Conservation (phyloP, 495 filamentous ascomycete genomes). For the Aspergillus panamensis region DNA sequence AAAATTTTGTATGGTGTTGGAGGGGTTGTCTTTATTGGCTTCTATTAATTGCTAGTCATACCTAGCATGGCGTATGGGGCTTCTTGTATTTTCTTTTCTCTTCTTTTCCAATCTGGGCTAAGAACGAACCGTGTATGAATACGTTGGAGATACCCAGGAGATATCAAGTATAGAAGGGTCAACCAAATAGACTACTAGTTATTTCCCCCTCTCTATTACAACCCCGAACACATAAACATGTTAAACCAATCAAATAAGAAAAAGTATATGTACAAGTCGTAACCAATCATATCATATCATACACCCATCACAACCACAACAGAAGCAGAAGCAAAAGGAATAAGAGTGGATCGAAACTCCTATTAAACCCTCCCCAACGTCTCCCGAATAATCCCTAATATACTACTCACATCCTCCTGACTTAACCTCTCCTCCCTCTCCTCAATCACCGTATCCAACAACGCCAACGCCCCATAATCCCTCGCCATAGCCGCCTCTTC, state of each 20-base stretch:
- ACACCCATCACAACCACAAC: neutral
- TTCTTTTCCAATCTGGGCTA: neutral
- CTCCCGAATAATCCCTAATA: conserved; percentile 39
- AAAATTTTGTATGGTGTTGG: conserved; percentile 1
- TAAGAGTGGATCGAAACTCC: too few relatives aligned
- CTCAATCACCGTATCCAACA: conserved; percentile 45
- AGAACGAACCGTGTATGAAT: neutral
- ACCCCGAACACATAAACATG: neutral
- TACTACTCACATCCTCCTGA: conserved; percentile 33
- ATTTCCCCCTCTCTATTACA: neutral
- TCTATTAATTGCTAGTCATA: neutral
- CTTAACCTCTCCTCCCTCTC: conserved; percentile 41
- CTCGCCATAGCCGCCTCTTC: conserved; percentile 29
- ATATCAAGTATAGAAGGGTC: conserved; percentile 13
- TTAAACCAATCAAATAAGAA: neutral
- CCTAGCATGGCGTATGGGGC: conserved; percentile 12
- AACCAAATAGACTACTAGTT: conserved; percentile 5
- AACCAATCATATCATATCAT: conserved; percentile 1
- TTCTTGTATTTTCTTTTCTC: neutral
- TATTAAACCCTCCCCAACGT: conserved; percentile 24
- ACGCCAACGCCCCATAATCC: conserved; percentile 37
- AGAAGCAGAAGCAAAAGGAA: too few relatives aligned
- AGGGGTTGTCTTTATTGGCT: neutral
- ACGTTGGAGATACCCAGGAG: neutral
- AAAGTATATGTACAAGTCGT: neutral